phyloP scores from a whole-genome alignment of 805 yeast genomes.

The Blastobotrys peoriensis region DNA sequence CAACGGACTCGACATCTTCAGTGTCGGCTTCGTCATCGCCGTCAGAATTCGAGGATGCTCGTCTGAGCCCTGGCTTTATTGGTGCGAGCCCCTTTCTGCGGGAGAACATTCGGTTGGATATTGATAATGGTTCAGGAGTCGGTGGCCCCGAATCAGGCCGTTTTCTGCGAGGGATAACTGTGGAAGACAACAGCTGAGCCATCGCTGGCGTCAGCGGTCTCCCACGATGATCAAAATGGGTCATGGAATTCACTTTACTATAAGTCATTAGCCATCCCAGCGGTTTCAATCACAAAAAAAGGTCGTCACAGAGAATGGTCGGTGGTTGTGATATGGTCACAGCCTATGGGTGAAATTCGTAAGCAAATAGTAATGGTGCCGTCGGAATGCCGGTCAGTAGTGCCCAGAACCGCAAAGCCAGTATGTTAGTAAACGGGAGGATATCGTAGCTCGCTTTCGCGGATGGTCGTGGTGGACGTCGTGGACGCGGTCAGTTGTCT shows the following conservation, averaged over 20 bases:
- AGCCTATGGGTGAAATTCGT: background rate
- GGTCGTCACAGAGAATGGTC: too few relatives aligned
- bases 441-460: too few relatives aligned
- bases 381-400: too few relatives aligned
- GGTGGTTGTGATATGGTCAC: too few relatives aligned
- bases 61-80: too few relatives aligned
- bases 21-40: slow-evolving; percentile 3
- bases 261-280: background rate
- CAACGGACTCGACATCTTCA: background rate
- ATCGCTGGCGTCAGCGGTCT: slow-evolving; percentile 18
- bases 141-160: too few relatives aligned
- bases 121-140: too few relatives aligned
- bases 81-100: too few relatives aligned
- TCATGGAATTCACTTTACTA: slow-evolving; percentile 1
- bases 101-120: too few relatives aligned
- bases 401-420: too few relatives aligned
- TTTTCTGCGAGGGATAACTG: slow-evolving; percentile 16
- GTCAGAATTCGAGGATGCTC: background rate
- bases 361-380: background rate
- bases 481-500: background rate
- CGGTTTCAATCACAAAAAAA: background rate
- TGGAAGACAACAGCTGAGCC: slow-evolving; percentile 15
- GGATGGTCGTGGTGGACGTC: too few relatives aligned
- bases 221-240: slow-evolving; percentile 18
- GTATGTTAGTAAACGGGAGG: too few relatives aligned